Conservation (phyloP, 2,329 filamentous ascomycete genomes). For the Sporothrix pseudoabietina region DNA sequence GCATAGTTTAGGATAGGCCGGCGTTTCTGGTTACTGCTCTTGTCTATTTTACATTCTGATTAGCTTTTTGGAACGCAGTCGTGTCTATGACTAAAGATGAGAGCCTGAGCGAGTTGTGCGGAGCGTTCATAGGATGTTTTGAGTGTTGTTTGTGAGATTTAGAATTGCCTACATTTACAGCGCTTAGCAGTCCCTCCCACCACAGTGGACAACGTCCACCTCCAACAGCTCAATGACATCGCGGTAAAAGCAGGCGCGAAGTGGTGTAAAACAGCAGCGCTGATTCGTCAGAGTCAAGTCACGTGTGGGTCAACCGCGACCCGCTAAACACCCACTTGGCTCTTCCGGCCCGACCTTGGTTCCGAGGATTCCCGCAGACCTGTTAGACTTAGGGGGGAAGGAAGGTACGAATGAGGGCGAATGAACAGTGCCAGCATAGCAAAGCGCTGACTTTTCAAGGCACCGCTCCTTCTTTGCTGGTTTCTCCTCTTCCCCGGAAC, state of each 20-base stretch:
- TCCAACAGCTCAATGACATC: neutral
- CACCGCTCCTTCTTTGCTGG: neutral
- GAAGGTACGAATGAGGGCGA: neutral
- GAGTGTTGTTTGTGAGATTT: neutral
- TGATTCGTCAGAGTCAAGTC: constrained; percentile 17
- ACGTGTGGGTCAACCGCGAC: constrained; percentile 22
- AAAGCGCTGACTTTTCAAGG: constrained; percentile 21
- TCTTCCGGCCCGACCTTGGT: constrained; percentile 32
- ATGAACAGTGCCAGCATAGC: neutral
- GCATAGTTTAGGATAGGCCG: constrained; percentile 3
- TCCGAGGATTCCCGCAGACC: constrained; percentile 32
- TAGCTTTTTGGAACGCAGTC: neutral
- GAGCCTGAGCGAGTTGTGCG: too few relatives aligned
- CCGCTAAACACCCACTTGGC: neutral
- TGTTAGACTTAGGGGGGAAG: neutral
- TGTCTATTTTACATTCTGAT: neutral
- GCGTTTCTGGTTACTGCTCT: neutral
- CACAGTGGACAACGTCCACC: neutral
- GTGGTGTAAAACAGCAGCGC: constrained; percentile 26
- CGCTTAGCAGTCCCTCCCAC: neutral
- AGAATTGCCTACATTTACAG: neutral
- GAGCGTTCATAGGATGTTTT: neutral
- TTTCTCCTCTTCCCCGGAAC: constrained; percentile 25
- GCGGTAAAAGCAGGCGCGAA: neutral
- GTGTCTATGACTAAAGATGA: neutral